Evolutionary conservation across 495 filamentous ascomycete species (phyloP), one percentile per base, ranked within the genome.

Genomic region (Talaromyces thailandensis): DNA sequence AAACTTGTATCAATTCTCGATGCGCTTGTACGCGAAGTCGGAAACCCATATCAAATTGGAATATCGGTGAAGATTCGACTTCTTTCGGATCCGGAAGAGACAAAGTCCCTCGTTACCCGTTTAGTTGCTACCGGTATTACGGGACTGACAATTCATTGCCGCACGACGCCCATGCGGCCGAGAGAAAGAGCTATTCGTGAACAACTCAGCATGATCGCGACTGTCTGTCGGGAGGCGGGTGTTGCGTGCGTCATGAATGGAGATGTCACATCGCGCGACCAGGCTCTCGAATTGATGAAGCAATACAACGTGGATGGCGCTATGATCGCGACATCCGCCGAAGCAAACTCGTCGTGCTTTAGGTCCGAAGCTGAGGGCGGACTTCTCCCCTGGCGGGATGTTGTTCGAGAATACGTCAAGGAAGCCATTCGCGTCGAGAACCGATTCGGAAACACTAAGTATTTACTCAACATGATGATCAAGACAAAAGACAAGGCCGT

Each of bases 41-140:
- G 84, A 2, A 81, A 81, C 24, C 83, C 84, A 23, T 88, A 87
- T 70, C 82, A 91, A 59, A 91, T 98, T 67, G 93, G 93, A 6
- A 91, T 98, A 65, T 92, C 88, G 48, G 94, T 98, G 35, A 98
- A 98, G 78, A 98, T 98, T 48, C 85, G 95, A 14, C 78, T 98
- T 35, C 81, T 98, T 0, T 89, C 92, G 60, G 89, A 85, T 4
- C 78, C 85, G 0, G 84, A 85, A 62, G 68, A 83, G 65, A 98
- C 94, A 2, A 83, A 88, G 62, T 73, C 69, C 0, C 76, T 98
- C 35, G 94, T 98, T 31, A 79, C 82, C 24, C 79, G 83, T 60
- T 81, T 98, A 2, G 86, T 88, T 51, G 77, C 72, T 8, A 98
- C 94, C 1, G 94, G 95, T 0, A 97, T 98, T 66, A 92, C 88